Evolutionary conservation across 495 filamentous ascomycete species (phyloP).

Genomic region (Daldinia bambusicola): DNA sequence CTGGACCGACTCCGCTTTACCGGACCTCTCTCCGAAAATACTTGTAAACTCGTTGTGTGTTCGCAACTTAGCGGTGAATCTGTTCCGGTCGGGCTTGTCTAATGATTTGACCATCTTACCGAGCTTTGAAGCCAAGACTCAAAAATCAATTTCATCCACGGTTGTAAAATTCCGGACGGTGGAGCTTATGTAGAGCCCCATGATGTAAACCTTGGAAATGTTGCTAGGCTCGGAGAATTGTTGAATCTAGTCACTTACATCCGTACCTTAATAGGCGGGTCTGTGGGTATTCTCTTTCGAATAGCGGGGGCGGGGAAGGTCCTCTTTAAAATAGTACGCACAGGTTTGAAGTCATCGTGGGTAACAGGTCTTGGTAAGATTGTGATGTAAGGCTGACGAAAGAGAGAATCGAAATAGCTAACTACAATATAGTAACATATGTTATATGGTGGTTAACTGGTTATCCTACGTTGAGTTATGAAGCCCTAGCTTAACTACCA

Average conservation of each 20-base stretch:
- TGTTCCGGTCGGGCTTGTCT: too few relatives aligned
- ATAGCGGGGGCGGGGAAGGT: background rate
- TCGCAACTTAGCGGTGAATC: too few relatives aligned
- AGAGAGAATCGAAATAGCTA: background rate
- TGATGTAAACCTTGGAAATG: constrained; percentile 12
- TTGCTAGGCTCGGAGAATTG: constrained; percentile 1
- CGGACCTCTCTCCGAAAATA: background rate
- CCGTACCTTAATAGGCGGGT: background rate
- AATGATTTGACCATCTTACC: too few relatives aligned
- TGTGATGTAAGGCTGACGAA: background rate
- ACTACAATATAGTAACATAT: background rate
- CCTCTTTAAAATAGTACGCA: background rate
- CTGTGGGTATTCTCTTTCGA: background rate
- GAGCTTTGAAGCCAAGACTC: too few relatives aligned
- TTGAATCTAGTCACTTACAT: background rate
- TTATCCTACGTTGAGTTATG: background rate
- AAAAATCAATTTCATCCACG: background rate
- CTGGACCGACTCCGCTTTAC: background rate
- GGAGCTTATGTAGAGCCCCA: background rate
- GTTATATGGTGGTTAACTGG: background rate
- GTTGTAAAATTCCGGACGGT: background rate
- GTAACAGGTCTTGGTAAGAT: background rate
- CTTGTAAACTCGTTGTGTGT: background rate
- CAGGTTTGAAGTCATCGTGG: constrained; percentile 12
- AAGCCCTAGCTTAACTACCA: background rate